Percentiles rank a stretch among this genome's conserved stretches.
Evolutionary conservation across 305 asterid species (phyloP).

Genomic region (Solanum hybrid): DNA sequence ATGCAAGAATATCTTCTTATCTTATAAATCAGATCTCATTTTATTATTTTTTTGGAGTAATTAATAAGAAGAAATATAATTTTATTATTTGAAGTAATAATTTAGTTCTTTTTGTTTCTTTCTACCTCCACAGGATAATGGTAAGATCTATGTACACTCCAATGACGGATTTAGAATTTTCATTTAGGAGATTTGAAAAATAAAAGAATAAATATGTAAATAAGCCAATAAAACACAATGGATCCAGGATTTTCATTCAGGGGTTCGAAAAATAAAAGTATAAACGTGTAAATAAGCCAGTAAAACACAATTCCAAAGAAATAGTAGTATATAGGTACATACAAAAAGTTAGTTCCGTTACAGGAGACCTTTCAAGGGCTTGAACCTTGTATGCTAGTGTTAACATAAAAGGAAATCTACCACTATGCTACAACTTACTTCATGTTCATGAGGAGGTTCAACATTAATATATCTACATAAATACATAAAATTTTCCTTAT

Average conservation of each 20-base stretch:
- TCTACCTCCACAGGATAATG: neutral
- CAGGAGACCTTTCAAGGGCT: too few relatives aligned
- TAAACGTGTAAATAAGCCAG: too few relatives aligned
- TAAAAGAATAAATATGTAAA: too few relatives aligned
- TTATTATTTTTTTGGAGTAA: neutral
- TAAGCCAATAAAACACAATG: neutral
- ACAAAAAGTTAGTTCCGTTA: neutral
- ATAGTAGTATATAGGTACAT: neutral
- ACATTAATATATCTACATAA: neutral
- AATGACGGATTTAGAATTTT: too few relatives aligned
- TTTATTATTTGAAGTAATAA: neutral
- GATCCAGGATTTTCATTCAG: too few relatives aligned
- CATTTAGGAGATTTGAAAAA: too few relatives aligned
- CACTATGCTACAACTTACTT: neutral
- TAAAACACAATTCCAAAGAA: too few relatives aligned
- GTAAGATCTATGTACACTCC: neutral
- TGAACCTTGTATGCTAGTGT: neutral
- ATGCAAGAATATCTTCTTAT: neutral
- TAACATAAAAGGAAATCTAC: neutral
- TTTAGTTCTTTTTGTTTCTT: neutral
- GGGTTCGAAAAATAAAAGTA: too few relatives aligned
- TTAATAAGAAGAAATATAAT: neutral
- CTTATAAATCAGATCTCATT: conserved; percentile 5
- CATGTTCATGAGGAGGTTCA: neutral
- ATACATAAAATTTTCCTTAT: too few relatives aligned